Conservation (phyloP, 2,329 filamentous ascomycete genomes). For the Colletotrichum karsti region DNA sequence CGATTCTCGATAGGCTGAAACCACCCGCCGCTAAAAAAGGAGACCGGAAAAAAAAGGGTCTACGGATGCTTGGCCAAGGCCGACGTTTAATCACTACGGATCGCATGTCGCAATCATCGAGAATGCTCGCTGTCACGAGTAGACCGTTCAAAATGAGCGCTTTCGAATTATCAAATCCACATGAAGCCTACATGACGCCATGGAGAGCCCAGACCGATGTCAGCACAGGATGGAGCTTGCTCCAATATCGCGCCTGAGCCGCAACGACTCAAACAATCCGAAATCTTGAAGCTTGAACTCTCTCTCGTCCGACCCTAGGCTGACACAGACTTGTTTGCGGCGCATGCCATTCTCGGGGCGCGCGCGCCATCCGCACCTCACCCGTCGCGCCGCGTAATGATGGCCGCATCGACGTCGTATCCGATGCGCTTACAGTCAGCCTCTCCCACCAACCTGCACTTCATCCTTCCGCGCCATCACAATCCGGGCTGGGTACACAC, state of each 20-base stretch:
- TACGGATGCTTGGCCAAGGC: not conserved
- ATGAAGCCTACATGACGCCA: conserved; percentile 5
- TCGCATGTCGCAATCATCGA: conserved; percentile 5
- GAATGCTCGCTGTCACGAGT: not conserved
- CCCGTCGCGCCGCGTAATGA: conserved; percentile 10
- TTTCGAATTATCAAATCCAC: not conserved
- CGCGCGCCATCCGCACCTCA: not conserved
- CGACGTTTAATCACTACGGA: conserved; percentile 22
- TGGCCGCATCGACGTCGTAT: not conserved
- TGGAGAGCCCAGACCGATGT: not conserved
- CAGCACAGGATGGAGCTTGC: not conserved
- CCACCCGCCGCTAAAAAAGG: conserved; percentile 7
- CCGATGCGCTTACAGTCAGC: not conserved
- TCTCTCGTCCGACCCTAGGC: not conserved
- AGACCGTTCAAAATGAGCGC: not conserved
- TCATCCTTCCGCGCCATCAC: not conserved
- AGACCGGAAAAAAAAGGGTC: not conserved
- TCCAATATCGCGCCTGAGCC: too few relatives aligned
- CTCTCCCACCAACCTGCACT: not conserved
- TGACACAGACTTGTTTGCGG: conserved; percentile 2
- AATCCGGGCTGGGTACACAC: not conserved
- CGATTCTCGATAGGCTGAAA: conserved; percentile 18
- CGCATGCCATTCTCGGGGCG: not conserved
- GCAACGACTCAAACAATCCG: too few relatives aligned
- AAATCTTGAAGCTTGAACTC: not conserved